Percentiles rank a stretch among this genome's conserved stretches.
Conservation (phyloP, 164 flowering plant genomes). For the Magnolia changhungtana region DNA sequence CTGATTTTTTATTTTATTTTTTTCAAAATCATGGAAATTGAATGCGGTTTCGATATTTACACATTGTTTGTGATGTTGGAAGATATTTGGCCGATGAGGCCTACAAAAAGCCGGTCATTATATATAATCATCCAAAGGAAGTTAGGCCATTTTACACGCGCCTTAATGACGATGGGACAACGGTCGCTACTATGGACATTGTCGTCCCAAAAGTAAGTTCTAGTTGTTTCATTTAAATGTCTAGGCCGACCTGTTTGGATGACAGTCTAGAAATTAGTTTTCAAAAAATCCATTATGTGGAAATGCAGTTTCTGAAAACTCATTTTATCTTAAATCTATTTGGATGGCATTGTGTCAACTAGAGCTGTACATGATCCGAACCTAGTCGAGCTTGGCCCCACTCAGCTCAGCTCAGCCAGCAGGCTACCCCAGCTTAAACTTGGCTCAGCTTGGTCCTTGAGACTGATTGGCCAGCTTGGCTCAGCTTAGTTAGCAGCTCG, state of each 20-base stretch:
- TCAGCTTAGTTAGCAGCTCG: no score
- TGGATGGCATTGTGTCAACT: neutral
- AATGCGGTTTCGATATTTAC: neutral
- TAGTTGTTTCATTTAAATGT: neutral
- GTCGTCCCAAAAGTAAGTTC: slow-evolving; percentile 71
- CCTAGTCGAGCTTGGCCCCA: no score
- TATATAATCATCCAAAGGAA: slow-evolving; percentile 75
- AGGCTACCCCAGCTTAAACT: no score
- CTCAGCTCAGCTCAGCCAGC: no score
- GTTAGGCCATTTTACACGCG: slow-evolving; percentile 66
- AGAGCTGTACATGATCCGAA: no score
- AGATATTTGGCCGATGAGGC: slow-evolving; percentile 73
- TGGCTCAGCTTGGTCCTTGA: no score
- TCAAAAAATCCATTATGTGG: neutral
- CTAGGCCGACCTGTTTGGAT: neutral
- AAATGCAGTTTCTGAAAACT: neutral
- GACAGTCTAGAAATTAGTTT: neutral
- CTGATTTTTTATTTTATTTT: neutral
- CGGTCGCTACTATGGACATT: slow-evolving; percentile 80
- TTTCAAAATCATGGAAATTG: neutral
- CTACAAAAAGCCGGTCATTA: slow-evolving; percentile 53
- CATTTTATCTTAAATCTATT: neutral
- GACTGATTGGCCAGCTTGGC: no score
- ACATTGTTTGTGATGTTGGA: slow-evolving; percentile 13
- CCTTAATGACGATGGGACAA: slow-evolving; percentile 61